Evolutionary conservation across 768 basidiomycete genomes (phyloP), one percentile per base, ranked within the genome.

Genomic region (Mycena vitilis): DNA sequence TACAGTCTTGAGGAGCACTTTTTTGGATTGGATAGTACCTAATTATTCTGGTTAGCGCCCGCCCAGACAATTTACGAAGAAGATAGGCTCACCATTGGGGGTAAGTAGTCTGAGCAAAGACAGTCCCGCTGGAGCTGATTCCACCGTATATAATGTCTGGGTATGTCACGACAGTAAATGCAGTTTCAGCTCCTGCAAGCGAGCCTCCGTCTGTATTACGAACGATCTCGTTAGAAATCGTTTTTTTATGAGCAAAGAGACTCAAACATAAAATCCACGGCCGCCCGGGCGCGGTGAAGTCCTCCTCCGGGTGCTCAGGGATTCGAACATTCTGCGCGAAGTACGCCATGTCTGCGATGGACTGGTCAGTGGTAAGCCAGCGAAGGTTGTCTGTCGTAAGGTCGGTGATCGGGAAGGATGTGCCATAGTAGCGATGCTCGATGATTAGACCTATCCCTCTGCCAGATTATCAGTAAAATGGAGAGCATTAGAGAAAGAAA

Each of bases 1-100:
- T 34, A 16, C 66, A 68, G 38, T 68, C 66, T 38, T 63, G 60
- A 22, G 66, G 66, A 34, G 66, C 66, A 47, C 52, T 62, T 52
- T 68, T 23, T 58, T 68, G 66, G 37, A 68, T 63, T 38, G 60
- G 62, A 60, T 68, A 68, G 63, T 68, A 68, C 66, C 66, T 68
- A 36, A 30, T 30, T 1, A 54, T 60, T 9, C 36, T 18, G 38
- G n/a, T 66, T 54, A 61, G 23, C 30, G 55, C 49, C 3, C n/a
- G n/a, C n/a, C n/a, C n/a, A 30, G 30, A 30, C 3, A 30, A 3
- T 30, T 30, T 30, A 30, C 5, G 5, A 47, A 55, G 47, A 40
- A 0, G 44, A 36, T 34, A 13, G 56, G 58, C 57, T 25, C 8
- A 67, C 66, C 66, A 68, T 38, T 68, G 60, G 34, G 66, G 66